Evolutionary conservation across 306 rosid genomes (phyloP).

Genomic region (Begonia peltatifolia): DNA sequence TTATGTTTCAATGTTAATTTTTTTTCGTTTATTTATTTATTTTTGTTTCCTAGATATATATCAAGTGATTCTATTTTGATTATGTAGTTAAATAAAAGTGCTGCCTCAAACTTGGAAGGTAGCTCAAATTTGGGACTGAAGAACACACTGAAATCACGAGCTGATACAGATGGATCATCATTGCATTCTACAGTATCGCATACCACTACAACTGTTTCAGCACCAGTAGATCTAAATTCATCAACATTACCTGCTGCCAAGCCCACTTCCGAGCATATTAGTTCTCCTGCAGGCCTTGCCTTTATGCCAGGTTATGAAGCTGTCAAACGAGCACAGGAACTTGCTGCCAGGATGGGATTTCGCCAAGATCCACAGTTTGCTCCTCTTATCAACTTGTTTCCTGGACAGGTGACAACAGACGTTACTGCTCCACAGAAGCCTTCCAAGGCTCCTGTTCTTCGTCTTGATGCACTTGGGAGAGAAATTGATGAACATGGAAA

Average conservation of each 20-base stretch:
- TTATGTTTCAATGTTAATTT: neutral
- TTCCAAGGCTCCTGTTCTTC: constrained; percentile 83
- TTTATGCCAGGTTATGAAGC: constrained; percentile 46
- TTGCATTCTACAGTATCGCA: constrained; percentile 5
- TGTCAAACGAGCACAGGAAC: constrained; percentile 88
- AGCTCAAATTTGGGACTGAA: constrained; percentile 24
- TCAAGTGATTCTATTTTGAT: constrained; percentile 17
- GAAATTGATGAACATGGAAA: constrained; percentile 93
- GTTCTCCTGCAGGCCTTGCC: constrained; percentile 29
- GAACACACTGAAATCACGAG: constrained; percentile 23
- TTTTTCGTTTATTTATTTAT: neutral
- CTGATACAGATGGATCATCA: constrained; percentile 17
- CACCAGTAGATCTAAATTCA: constrained; percentile 19
- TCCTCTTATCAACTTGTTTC: constrained; percentile 80
- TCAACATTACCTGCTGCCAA: constrained; percentile 27
- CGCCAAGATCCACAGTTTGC: constrained; percentile 94
- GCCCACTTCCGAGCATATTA: constrained; percentile 8
- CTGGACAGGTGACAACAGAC: constrained; percentile 59
- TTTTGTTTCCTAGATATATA: neutral
- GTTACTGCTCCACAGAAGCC: constrained; percentile 59
- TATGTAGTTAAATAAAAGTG: constrained; percentile 52
- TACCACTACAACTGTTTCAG: constrained; percentile 22
- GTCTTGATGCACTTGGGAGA: constrained; percentile 93
- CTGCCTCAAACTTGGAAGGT: constrained; percentile 31
- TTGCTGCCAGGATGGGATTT: constrained; percentile 91